A percentile compares a stretch with the other conserved stretches of the same genome.
These are phyloP conservation scores for Xylariaceae sp. DNA, from an alignment of 2,329 filamentous ascomycete species.

Conservation along the genomic window DNA sequence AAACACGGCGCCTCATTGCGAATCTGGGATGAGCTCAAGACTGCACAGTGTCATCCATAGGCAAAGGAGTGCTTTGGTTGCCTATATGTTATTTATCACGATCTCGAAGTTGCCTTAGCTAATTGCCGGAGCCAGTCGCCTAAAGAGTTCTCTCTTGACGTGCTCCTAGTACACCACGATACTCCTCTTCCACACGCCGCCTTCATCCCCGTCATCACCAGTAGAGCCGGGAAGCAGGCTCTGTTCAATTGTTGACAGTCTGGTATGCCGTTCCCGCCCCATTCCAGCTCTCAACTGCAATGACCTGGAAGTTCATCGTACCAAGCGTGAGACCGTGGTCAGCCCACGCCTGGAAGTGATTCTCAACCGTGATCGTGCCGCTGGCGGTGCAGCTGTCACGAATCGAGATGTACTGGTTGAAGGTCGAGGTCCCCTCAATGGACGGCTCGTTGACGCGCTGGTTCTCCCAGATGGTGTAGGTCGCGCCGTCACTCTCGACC, in stretches of 20 bases:
- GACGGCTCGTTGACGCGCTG: constrained; percentile 34
- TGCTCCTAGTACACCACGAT: too few species aligned
- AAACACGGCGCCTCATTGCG: too few species aligned
- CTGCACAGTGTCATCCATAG: too few species aligned
- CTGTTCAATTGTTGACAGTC: neutral
- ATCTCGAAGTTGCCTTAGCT: too few species aligned
- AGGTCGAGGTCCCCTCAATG: constrained; percentile 41
- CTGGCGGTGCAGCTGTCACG: constrained; percentile 38
- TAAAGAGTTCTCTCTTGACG: too few species aligned
- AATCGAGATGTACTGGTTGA: constrained; percentile 46
- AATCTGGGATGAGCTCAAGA: too few species aligned
- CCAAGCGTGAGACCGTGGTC: constrained; percentile 21
- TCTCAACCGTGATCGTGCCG: constrained; percentile 19
- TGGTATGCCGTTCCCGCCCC: neutral
- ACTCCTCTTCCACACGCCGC: too few species aligned
- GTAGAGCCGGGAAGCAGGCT: too few species aligned
- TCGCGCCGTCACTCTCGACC: constrained; percentile 28
- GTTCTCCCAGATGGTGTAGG: constrained; percentile 29
- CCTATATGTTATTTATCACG: too few species aligned
- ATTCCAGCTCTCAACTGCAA: constrained; percentile 10
- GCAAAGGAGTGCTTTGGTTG: too few species aligned
- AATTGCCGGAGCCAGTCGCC: too few species aligned
- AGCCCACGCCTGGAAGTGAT: constrained; percentile 26
- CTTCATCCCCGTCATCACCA: too few species aligned
- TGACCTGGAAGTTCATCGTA: constrained; percentile 25